Conservation (phyloP, 495 filamentous ascomycete genomes). For the Durotheca rogersii region DNA sequence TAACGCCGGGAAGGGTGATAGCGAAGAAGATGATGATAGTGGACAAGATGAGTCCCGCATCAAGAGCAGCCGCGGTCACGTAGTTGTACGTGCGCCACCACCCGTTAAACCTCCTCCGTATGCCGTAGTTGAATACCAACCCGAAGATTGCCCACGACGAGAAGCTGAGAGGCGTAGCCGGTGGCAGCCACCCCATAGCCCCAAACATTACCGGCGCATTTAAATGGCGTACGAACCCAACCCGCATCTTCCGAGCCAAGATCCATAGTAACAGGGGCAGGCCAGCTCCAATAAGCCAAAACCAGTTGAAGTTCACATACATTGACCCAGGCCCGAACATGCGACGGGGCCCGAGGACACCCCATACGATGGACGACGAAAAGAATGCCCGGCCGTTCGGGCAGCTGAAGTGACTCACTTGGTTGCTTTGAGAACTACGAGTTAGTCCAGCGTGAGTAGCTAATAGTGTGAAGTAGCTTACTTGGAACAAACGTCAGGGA, state of each 20-base stretch:
- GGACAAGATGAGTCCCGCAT: slow-evolving; percentile 45
- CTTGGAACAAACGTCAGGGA: slow-evolving; percentile 52
- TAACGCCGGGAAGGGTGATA: slow-evolving; percentile 41
- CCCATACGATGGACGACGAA: slow-evolving; percentile 56
- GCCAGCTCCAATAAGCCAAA: slow-evolving; percentile 57
- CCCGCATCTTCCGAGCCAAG: slow-evolving; percentile 50
- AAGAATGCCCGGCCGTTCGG: slow-evolving; percentile 64
- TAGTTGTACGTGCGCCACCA: slow-evolving; percentile 69
- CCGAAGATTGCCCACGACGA: slow-evolving; percentile 60
- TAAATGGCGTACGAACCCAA: slow-evolving; percentile 48
- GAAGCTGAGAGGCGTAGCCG: slow-evolving; percentile 60
- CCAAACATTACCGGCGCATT: slow-evolving; percentile 63
- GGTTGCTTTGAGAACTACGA: slow-evolving; percentile 17
- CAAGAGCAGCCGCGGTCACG: slow-evolving; percentile 59
- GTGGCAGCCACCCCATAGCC: slow-evolving; percentile 56
- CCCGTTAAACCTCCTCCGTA: slow-evolving; percentile 50
- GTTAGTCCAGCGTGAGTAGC: background rate
- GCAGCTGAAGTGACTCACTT: slow-evolving; percentile 59
- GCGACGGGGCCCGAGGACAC: slow-evolving; percentile 56
- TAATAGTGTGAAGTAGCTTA: slow-evolving; percentile 12
- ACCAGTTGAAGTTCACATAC: slow-evolving; percentile 59
- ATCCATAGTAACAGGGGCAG: slow-evolving; percentile 54
- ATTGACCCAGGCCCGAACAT: slow-evolving; percentile 59
- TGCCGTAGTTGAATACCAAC: slow-evolving; percentile 56
- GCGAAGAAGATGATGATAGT: slow-evolving; percentile 52